Evolutionary conservation across 2,329 filamentous ascomycete genomes (phyloP).

Genomic region (Fusarium anguioides): DNA sequence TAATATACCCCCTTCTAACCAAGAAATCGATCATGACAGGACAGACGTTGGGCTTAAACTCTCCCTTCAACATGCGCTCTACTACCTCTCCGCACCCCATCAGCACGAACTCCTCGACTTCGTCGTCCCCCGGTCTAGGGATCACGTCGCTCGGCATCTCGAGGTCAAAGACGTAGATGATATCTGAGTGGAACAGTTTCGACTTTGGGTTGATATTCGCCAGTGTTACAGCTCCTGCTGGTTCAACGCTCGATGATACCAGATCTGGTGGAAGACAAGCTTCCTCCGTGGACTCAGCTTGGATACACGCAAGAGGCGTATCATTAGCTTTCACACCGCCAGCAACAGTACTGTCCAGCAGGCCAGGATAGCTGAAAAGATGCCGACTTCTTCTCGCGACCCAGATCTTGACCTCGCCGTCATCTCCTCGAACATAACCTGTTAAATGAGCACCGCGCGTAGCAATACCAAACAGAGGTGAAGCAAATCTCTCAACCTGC

Average conservation of each 20-base stretch:
- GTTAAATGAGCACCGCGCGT: conserved; percentile 75
- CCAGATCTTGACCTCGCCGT: conserved; percentile 73
- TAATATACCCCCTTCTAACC: conserved; percentile 79
- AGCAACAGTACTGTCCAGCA: conserved; percentile 84
- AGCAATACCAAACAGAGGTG: conserved; percentile 73
- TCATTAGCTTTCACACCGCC: conserved; percentile 78
- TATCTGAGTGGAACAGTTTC: conserved; percentile 51
- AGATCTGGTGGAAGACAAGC: conserved; percentile 57
- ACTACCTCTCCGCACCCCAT: conserved; percentile 71
- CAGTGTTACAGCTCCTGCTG: conserved; percentile 52
- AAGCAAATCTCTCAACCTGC: conserved; percentile 70
- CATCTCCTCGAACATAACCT: conserved; percentile 59
- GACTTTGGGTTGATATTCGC: conserved; percentile 46
- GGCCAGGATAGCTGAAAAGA: conserved; percentile 78
- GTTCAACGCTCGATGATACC: conserved; percentile 40
- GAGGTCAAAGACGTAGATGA: conserved; percentile 79
- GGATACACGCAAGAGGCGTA: conserved; percentile 72
- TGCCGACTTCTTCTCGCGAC: conserved; percentile 72
- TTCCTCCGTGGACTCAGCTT: conserved; percentile 80
- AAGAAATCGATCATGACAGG: conserved; percentile 85
- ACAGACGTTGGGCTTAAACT: conserved; percentile 89
- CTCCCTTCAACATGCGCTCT: conserved; percentile 68
- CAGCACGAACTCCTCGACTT: conserved; percentile 80
- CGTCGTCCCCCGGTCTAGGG: conserved; percentile 77
- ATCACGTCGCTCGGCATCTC: conserved; percentile 68